A percentile compares a stretch with the other conserved stretches of the same genome.
These are phyloP conservation scores for Plantago rigida DNA, from an alignment of 305 asterid genomes.

Conservation along the genomic window DNA sequence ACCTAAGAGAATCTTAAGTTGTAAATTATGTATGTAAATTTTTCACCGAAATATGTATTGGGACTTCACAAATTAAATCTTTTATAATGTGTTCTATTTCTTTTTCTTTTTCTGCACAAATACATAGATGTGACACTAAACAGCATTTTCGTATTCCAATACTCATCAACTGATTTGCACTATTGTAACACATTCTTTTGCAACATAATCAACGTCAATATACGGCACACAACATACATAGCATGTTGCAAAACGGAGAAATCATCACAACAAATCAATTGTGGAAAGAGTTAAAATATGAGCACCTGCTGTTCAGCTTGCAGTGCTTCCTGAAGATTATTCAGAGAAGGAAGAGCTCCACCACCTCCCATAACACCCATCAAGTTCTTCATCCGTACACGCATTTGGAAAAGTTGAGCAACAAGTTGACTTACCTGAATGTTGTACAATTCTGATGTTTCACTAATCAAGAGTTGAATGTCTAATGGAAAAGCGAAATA, in stretches of 20 bases:
- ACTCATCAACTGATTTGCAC: no score
- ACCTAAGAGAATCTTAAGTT: no score
- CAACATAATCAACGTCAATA: not conserved
- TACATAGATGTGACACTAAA: no score
- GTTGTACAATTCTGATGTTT: constrained; percentile 3
- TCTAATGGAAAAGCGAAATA: not conserved
- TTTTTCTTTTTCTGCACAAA: no score
- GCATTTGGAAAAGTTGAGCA: constrained; percentile 98
- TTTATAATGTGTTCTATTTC: no score
- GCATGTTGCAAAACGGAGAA: not conserved
- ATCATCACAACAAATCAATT: not conserved
- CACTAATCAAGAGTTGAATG: constrained; percentile 10
- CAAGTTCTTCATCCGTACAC: constrained; percentile 89
- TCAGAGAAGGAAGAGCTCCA: constrained; percentile 79
- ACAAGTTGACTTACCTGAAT: constrained; percentile 80
- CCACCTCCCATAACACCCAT: constrained; percentile 95
- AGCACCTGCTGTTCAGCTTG: constrained; percentile 70
- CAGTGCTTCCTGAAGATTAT: constrained; percentile 79
- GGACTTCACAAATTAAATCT: no score
- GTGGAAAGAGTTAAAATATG: constrained; percentile 10
- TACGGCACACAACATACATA: no score
- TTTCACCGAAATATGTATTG: no score
- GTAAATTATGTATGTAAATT: no score
- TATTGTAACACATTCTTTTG: no score
- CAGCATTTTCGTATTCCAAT: no score